These are phyloP conservation scores for Fusarium torreyae DNA, from an alignment of 2,329 filamentous ascomycete species.

Conservation along the genomic window DNA sequence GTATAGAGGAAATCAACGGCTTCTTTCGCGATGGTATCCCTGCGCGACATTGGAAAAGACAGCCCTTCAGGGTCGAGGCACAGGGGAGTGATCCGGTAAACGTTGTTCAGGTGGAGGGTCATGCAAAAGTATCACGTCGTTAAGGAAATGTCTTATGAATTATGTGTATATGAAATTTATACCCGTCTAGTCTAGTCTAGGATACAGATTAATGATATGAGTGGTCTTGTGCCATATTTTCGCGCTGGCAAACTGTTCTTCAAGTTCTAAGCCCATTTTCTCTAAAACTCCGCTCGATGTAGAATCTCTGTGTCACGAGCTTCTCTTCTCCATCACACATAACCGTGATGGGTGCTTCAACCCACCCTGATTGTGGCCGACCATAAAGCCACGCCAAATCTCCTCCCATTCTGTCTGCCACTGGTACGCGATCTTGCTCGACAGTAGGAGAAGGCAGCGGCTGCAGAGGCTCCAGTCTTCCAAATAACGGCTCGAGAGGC, in stretches of 20 bases:
- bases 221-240: background rate
- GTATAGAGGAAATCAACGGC: slow-evolving; percentile 51
- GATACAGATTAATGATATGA: background rate
- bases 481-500: slow-evolving; percentile 42
- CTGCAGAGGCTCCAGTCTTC: background rate
- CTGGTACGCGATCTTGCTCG: background rate
- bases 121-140: slow-evolving; percentile 2
- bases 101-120: slow-evolving; percentile 10
- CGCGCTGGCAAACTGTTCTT: background rate
- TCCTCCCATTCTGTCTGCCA: background rate
- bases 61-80: slow-evolving; percentile 34
- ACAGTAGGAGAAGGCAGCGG: background rate
- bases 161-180: slow-evolving; percentile 18
- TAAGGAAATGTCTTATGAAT: background rate
- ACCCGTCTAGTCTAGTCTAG: background rate
- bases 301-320: background rate
- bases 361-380: background rate
- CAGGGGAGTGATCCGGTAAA: slow-evolving; percentile 1
- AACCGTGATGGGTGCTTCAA: background rate
- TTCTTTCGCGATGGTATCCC: slow-evolving; percentile 50
- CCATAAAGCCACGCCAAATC: background rate
- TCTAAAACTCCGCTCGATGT: slow-evolving; percentile 7
- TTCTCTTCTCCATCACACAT: slow-evolving; percentile 18
- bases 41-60: slow-evolving; percentile 48
- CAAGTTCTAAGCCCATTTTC: background rate